Evolutionary conservation across 2,329 filamentous ascomycete genomes (phyloP).

Genomic region (Nakataea oryzae): DNA sequence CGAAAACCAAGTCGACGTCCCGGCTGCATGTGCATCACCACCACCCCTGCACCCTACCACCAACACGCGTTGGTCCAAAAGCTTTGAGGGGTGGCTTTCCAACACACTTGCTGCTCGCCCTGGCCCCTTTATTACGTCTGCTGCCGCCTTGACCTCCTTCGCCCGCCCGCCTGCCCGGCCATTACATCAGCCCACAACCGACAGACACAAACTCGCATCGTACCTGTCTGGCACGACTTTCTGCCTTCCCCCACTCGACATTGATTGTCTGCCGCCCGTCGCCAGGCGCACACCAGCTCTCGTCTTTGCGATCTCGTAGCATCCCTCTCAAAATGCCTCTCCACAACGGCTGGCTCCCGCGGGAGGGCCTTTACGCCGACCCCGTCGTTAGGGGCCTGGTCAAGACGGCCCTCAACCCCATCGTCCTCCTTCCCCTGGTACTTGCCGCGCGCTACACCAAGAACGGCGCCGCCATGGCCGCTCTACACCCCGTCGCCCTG

Average conservation of each 20-base stretch:
- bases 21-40: not conserved
- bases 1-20: not conserved
- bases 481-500: constrained; percentile 39
- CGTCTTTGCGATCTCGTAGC: not conserved
- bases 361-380: constrained; percentile 50
- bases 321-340: constrained; percentile 26
- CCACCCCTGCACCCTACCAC: not conserved
- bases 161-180: not conserved
- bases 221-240: not conserved
- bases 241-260: not conserved
- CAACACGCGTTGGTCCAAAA: not conserved
- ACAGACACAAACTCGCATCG: not conserved
- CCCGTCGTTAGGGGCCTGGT: constrained; percentile 46
- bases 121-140: not conserved
- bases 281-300: not conserved
- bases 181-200: not conserved
- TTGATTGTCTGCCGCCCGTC: too few species aligned
- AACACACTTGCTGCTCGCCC: not conserved
- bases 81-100: not conserved
- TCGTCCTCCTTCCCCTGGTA: constrained; percentile 51
- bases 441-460: constrained; percentile 54
- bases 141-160: not conserved
- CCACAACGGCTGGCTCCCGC: constrained; percentile 40
- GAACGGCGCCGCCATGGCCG: constrained; percentile 42
- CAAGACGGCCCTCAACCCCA: constrained; percentile 53